Percentiles rank a stretch among this genome's conserved stretches.
Evolutionary conservation across 1,139 yeast genomes (phyloP).

Genomic region (Zygoascus sp.): DNA sequence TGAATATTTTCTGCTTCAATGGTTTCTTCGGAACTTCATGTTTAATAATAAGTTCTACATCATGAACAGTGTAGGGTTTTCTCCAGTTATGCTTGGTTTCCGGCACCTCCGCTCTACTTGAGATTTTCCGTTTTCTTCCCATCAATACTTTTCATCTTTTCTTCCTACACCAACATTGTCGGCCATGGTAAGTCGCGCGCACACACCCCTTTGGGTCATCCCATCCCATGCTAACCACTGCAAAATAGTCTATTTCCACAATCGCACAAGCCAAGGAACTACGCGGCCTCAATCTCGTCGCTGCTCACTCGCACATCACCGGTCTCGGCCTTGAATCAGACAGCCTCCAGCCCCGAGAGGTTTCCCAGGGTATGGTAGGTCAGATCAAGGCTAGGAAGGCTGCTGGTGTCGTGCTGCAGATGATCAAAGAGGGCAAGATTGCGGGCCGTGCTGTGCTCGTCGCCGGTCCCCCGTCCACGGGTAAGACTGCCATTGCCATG

Average conservation of each 20-base stretch:
- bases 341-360: constrained; percentile 72
- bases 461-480: constrained; percentile 98
- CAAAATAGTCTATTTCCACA: constrained; percentile 26
- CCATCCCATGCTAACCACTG: not conserved
- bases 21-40: too few relatives aligned
- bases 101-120: too few relatives aligned
- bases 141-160: not conserved
- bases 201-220: too few relatives aligned
- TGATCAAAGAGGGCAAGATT: constrained; percentile 90
- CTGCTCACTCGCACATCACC: constrained; percentile 95
- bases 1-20: too few relatives aligned
- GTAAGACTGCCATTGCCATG: constrained; percentile 98
- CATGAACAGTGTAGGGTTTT: too few relatives aligned
- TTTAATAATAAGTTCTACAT: too few relatives aligned
- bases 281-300: constrained; percentile 51
- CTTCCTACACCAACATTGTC: not conserved
- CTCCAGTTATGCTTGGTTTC: too few relatives aligned
- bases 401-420: constrained; percentile 86
- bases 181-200: not conserved
- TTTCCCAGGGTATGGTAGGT: constrained; percentile 95
- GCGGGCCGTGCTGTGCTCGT: constrained; percentile 95
- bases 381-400: constrained; percentile 93
- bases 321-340: constrained; percentile 89
- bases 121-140: too few relatives aligned
- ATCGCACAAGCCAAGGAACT: constrained; percentile 38